Base-by-base conservation (phyloP, 2,329 filamentous ascomycete genomes). In the Sporothrix curviconia region DNA sequence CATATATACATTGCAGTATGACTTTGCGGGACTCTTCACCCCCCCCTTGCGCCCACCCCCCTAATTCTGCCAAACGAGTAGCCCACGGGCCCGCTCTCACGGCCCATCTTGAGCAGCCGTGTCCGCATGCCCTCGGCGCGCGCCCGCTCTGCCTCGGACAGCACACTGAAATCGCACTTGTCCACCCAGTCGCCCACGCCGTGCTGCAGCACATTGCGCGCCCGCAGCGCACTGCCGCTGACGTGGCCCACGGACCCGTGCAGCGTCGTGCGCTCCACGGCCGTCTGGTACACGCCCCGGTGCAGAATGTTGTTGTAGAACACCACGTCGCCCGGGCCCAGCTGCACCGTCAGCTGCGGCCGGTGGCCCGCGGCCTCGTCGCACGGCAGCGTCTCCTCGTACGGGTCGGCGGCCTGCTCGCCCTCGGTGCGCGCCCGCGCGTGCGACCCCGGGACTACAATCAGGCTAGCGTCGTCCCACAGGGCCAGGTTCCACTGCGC, bases 291-390 rank as follows among this genome's bases (percentile, higher is more conserved):
- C 28, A 82, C 81, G 1, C 87, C 87, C 4, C 87, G 75, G 66
- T 90, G 87, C 61, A 95, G 69, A 62, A 95, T 95, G 69, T 95
- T 95, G 70, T 95, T 85, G 68, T 95, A 95, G 66, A 95, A 95
- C 42, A 88, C 88, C 15, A 87, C 83, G 71, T 95, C 90, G 0
- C 90, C 90, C 0, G 89, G 79, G 61, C 80, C 74, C 60, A 95
- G 74, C 67, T 75, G 67, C 15, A 95, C 89, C 3, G 81, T 72
- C 14, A 85, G 66, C 74, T 91, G 85, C 0, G 75, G 82, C 72
- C 85, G 84, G 64, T 92, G 65, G 3, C 73, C 67, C 12, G 43
- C 37, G 15, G 34, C 22, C 17, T 37, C 22, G 28, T 91, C 85
- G 0, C 74, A 82, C 72, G 85, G 84, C 64, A 92, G 66, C 2